Conservation (phyloP, 1,139 yeast species). For the Diutina pseudorugosa region DNA sequence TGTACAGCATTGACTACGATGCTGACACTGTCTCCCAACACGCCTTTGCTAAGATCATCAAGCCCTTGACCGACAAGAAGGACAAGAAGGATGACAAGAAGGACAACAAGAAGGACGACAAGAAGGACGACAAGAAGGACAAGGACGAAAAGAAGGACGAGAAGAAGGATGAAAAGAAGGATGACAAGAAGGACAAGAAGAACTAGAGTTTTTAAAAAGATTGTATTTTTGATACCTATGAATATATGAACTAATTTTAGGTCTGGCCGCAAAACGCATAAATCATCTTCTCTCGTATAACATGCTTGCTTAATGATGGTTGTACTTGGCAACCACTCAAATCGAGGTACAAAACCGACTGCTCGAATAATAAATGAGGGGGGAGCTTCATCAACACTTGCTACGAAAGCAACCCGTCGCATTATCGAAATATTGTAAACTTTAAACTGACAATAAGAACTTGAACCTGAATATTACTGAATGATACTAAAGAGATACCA, state of each 20-base stretch:
- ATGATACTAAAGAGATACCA: too few species aligned
- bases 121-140: background rate
- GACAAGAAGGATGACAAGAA: background rate
- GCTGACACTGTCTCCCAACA: constrained; percentile 10
- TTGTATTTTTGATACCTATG: background rate
- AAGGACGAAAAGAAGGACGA: background rate
- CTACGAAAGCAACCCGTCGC: too few species aligned
- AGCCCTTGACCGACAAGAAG: background rate
- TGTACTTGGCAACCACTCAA: too few species aligned
- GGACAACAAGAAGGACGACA: background rate
- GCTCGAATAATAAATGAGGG: too few species aligned
- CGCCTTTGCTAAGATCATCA: background rate
- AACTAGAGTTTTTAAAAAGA: background rate
- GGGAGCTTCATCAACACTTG: too few species aligned
- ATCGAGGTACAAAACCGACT: too few species aligned
- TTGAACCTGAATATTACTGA: too few species aligned
- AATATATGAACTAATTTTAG: background rate
- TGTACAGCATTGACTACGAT: constrained; percentile 31
- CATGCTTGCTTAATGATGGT: background rate
- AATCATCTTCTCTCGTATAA: background rate
- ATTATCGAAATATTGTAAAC: too few species aligned
- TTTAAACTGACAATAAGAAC: too few species aligned
- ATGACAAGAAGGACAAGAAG: background rate
- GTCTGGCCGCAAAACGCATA: background rate
- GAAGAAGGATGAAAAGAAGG: background rate